Base-by-base conservation (phyloP, 2,329 filamentous ascomycete species). In the Leptographium wingfieldii region DNA sequence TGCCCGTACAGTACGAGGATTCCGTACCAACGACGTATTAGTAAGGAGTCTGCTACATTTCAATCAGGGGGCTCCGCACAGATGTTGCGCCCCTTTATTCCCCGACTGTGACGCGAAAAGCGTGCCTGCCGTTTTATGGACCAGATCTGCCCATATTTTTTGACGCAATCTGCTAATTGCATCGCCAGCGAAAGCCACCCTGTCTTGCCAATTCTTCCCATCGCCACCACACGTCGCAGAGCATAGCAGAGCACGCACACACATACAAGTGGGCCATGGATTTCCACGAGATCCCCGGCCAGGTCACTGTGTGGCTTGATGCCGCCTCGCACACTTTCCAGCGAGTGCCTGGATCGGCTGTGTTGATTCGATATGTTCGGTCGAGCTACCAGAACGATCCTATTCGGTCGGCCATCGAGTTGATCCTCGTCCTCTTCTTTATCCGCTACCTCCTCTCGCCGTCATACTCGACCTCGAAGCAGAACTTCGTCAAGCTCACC, bases 341-440 rank as follows among this genome's bases (percentile, higher is more conserved):
- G 69, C 90, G 88, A 69, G 82, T 99, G 48, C 95, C 94, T 35
- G 94, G 94, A 58, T 97, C 92, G 35, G 89, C 92, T 51, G 96
- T 99, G 67, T 80, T 97, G 68, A 83, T 95, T 67, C 89, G 94
- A 64, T 99, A 99, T 74, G 91, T 99, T 70, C 90, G 90, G 73
- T 96, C 91, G 61, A 96, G 91, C 71, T 97, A 99, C 77, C 94
- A 99, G 76, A 88, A 99, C 71, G 94, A 99, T 68, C 94, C 94
- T 11, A 84, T 97, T 60, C 87, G 95, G 59, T 95, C 90, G 58
- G 90, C 90, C 48, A 90, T 99, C 66, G 94, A 99, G 74, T 78
- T 99, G 57, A 85, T 97, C 65, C 80, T 99, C 62, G 89, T 99
- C 67, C 83, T 99, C 59, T 99, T 99, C 76, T 95, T 95, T 64